phyloP scores from a whole-genome alignment of 2,329 filamentous ascomycete species.

The Allantophomopsis lycopodina region DNA sequence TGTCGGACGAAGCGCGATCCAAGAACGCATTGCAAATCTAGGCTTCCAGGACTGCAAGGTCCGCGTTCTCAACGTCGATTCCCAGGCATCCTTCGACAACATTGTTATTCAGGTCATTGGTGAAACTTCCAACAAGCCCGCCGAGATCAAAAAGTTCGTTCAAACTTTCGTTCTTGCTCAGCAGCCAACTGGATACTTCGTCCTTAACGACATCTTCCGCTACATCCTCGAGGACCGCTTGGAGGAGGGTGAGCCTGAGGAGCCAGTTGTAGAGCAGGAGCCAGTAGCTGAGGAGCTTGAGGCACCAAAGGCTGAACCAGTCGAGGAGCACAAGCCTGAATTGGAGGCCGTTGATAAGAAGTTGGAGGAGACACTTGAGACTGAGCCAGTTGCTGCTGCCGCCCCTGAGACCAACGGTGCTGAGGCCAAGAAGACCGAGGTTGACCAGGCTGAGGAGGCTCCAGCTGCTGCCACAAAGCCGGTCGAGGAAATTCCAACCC shows the following conservation, averaged over 20 bases:
- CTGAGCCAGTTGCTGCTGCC: conserved; percentile 21
- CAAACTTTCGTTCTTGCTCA: conserved; percentile 96
- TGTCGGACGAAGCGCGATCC: conserved; percentile 84
- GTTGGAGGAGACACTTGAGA: conserved; percentile 48
- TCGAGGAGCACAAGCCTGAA: conserved; percentile 19
- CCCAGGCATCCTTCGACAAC: conserved; percentile 80
- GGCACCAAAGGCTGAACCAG: conserved; percentile 17
- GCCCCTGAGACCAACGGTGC: conserved; percentile 29
- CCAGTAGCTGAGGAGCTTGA: conserved; percentile 15
- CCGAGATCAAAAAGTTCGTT: conserved; percentile 87
- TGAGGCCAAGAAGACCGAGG: conserved; percentile 21
- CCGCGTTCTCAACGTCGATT: conserved; percentile 94
- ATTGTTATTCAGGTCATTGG: conserved; percentile 98
- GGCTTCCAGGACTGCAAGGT: conserved; percentile 98
- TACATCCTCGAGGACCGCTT: conserved; percentile 81
- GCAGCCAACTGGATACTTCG: conserved; percentile 94
- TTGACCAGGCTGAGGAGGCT: conserved; percentile 23
- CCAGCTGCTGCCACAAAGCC: conserved; percentile 11
- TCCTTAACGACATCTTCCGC: conserved; percentile 94
- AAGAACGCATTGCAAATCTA: conserved; percentile 84
- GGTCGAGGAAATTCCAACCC: conserved; percentile 15
- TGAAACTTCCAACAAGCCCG: conserved; percentile 88
- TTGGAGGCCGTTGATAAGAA: conserved; percentile 55
- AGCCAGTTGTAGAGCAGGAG: conserved; percentile 7
- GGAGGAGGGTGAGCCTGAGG: conserved; percentile 33